phyloP scores from a whole-genome alignment of 2,329 filamentous ascomycete species.

The Alternaria brassicicola region DNA sequence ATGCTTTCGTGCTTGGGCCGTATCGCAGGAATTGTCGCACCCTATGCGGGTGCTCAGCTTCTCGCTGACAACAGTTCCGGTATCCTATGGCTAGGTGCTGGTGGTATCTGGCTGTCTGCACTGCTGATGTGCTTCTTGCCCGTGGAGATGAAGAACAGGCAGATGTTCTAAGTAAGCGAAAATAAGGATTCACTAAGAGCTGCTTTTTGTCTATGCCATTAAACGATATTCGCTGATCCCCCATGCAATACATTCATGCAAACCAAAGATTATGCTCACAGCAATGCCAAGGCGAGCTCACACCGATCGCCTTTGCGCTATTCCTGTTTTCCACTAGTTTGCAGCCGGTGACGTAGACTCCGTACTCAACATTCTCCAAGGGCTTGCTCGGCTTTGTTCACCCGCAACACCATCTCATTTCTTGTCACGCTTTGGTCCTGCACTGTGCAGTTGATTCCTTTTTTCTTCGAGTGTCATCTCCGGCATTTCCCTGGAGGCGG shows the following conservation, averaged over 20 bases:
- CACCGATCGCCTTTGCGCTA: not conserved
- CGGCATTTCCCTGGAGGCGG: not conserved
- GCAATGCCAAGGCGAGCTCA: not conserved
- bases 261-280: not conserved
- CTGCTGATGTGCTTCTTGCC: slow-evolving; percentile 38
- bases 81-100: slow-evolving; percentile 39
- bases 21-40: slow-evolving; percentile 37
- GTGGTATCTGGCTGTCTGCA: slow-evolving; percentile 39
- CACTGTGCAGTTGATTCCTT: not conserved
- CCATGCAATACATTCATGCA: not conserved
- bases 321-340: not conserved
- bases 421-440: not conserved
- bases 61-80: slow-evolving; percentile 30
- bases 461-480: not conserved
- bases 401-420: not conserved
- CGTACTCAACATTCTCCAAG: not conserved
- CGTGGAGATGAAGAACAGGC: slow-evolving; percentile 39
- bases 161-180: slow-evolving; percentile 33
- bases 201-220: not conserved
- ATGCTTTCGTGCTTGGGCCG: slow-evolving; percentile 40
- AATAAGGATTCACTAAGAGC: not conserved
- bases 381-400: not conserved
- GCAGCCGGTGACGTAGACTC: not conserved
- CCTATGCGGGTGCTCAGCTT: slow-evolving; percentile 35
- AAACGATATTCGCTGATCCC: not conserved